A percentile compares a stretch with the other conserved stretches of the same genome.
Evolutionary conservation across 192 early-diverging fungal genomes (phyloP).

Genomic region (Backusella circina): DNA sequence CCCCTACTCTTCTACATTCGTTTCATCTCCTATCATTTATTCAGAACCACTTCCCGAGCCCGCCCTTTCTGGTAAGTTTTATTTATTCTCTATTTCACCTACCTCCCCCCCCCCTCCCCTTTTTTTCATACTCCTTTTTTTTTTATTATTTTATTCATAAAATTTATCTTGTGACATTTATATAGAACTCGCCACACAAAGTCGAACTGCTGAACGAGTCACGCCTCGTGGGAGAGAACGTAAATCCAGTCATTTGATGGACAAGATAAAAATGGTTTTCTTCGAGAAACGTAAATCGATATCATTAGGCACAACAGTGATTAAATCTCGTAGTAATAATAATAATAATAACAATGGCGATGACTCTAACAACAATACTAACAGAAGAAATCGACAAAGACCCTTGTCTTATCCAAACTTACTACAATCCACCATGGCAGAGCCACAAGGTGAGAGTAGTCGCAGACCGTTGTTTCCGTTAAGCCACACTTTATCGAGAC

Average conservation of each 20-base stretch:
- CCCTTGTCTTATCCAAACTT: conserved; percentile 27
- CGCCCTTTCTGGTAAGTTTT: neutral
- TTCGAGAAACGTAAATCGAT: conserved; percentile 26
- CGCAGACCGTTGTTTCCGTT: neutral
- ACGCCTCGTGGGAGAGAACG: conserved; percentile 10
- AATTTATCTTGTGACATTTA: neutral
- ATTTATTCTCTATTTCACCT: neutral
- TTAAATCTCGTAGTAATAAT: neutral
- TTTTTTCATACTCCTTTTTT: neutral
- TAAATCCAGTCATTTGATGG: conserved; percentile 11
- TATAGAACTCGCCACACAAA: neutral
- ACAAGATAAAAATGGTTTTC: conserved; percentile 27
- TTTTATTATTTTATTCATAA: neutral
- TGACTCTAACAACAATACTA: neutral
- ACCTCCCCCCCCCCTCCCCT: neutral
- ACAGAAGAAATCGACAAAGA: neutral
- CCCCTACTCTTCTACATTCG: neutral
- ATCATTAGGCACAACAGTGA: neutral
- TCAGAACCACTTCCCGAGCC: conserved; percentile 5
- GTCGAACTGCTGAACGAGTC: neutral
- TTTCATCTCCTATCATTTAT: conserved; percentile 8
- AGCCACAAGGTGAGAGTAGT: neutral
- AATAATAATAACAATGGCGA: neutral
- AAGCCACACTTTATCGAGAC: conserved; percentile 2
- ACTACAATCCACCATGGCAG: neutral